These are phyloP conservation scores for Nemania sp. DNA, from an alignment of 2,329 filamentous ascomycete genomes.

Conservation along the genomic window DNA sequence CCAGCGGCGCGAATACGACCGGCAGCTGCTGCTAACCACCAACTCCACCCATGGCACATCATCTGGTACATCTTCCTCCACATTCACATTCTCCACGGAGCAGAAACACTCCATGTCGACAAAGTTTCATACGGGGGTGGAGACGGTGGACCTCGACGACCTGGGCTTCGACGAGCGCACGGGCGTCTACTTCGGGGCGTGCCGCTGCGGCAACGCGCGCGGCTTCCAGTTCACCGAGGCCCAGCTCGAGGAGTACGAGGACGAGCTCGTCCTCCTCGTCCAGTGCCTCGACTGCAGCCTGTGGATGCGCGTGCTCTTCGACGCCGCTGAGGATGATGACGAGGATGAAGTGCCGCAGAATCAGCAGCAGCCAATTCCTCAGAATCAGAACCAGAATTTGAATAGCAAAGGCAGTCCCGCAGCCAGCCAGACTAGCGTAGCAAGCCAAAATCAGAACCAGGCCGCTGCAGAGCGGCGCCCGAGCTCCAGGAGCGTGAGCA, in stretches of 20 bases:
- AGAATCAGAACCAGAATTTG: not conserved
- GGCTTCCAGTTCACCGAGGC: conserved; percentile 62
- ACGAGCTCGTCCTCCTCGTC: conserved; percentile 64
- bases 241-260: conserved; percentile 62
- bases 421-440: conserved; percentile 2
- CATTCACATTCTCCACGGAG: conserved; percentile 14
- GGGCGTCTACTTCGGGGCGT: conserved; percentile 58
- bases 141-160: conserved; percentile 68
- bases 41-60: not conserved
- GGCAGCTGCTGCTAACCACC: conserved; percentile 43
- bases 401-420: not conserved
- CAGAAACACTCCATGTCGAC: conserved; percentile 28
- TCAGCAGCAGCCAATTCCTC: conserved; percentile 1
- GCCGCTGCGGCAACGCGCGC: conserved; percentile 65
- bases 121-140: conserved; percentile 55
- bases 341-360: conserved; percentile 25
- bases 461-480: conserved; percentile 13
- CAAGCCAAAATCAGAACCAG: conserved; percentile 38
- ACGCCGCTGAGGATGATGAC: conserved; percentile 48
- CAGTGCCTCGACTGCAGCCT: conserved; percentile 69
- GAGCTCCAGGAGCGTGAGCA: no score
- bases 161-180: conserved; percentile 54
- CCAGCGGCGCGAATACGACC: conserved; percentile 58
- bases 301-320: conserved; percentile 67
- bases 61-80: conserved; percentile 10